Evolutionary conservation across 306 rosid genomes (phyloP).

Genomic region (Lithocarpus polystachyus): DNA sequence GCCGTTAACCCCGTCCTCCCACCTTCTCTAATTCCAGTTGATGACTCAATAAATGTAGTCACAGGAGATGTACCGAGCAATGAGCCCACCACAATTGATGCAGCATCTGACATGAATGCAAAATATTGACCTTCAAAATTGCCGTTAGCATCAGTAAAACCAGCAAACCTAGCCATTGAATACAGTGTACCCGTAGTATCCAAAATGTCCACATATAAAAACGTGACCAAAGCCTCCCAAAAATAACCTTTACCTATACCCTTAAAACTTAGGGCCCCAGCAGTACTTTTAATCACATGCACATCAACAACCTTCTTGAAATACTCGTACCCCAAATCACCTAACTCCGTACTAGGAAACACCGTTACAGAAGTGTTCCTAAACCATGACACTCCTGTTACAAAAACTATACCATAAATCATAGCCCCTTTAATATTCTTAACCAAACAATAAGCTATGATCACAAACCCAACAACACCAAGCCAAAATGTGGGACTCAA

Average conservation of each 20-base stretch:
- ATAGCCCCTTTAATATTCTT: conserved; percentile 84
- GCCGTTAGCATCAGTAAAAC: conserved; percentile 62
- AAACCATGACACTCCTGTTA: conserved; percentile 88
- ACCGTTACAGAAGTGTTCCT: conserved; percentile 72
- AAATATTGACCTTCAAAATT: conserved; percentile 87
- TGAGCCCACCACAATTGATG: conserved; percentile 89
- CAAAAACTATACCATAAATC: conserved; percentile 88
- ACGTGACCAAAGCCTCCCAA: conserved; percentile 89
- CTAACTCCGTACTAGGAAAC: conserved; percentile 55
- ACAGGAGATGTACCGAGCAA: conserved; percentile 91
- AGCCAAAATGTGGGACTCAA: conserved; percentile 95
- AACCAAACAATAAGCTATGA: conserved; percentile 70
- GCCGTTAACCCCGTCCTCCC: conserved; percentile 93
- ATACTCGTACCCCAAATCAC: conserved; percentile 55
- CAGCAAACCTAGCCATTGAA: conserved; percentile 95
- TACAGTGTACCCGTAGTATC: conserved; percentile 87
- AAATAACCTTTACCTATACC: conserved; percentile 52
- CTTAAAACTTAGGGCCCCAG: conserved; percentile 80
- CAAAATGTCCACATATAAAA: conserved; percentile 78
- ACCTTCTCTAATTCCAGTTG: conserved; percentile 91
- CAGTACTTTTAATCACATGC: conserved; percentile 68
- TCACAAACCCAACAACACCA: conserved; percentile 79
- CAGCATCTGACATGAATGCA: conserved; percentile 94
- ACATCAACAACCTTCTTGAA: conserved; percentile 81
- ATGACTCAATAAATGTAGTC: conserved; percentile 79